Evolutionary conservation across 169 alveolate genomes (phyloP).

Genomic region (Cryptosporidium parvum): DNA sequence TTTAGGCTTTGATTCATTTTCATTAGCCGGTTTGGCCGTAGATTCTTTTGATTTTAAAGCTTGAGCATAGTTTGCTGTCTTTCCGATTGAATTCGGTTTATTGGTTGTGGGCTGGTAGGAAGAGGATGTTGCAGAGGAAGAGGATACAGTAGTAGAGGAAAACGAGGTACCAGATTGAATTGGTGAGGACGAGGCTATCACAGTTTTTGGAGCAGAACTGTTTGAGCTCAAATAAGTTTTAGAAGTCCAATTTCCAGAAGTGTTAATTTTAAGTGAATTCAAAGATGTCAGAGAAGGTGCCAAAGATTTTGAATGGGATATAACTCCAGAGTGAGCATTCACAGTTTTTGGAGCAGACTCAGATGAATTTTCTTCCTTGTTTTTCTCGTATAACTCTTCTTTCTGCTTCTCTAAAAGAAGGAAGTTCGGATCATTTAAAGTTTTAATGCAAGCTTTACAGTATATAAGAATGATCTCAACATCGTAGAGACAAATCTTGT

Average conservation of each 20-base stretch:
- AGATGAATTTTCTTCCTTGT: background rate
- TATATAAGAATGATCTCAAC: constrained; percentile 27
- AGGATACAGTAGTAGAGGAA: background rate
- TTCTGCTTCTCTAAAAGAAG: constrained; percentile 1
- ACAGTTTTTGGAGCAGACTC: constrained; percentile 30
- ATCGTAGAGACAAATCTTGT: constrained; percentile 39
- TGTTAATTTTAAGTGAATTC: background rate
- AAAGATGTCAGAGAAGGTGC: background rate
- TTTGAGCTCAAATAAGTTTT: constrained; percentile 1
- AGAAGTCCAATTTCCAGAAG: constrained; percentile 23
- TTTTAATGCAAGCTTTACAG: constrained; percentile 40
- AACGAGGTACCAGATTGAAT: background rate
- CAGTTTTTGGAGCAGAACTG: constrained; percentile 50
- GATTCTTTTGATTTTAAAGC: background rate
- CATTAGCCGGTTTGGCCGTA: background rate
- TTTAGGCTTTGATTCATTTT: background rate
- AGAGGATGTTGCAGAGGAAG: background rate
- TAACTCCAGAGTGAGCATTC: constrained; percentile 30
- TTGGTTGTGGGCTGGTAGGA: background rate
- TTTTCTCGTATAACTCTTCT: background rate
- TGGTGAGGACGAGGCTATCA: constrained; percentile 18
- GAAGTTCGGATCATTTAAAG: constrained; percentile 36
- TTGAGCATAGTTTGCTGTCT: background rate
- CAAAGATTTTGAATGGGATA: background rate
- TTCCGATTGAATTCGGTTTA: background rate